Percentiles rank a stretch among this genome's conserved stretches.
Conservation (phyloP, 163 green algal species). For the Coccomyxa subellipsoidea region DNA sequence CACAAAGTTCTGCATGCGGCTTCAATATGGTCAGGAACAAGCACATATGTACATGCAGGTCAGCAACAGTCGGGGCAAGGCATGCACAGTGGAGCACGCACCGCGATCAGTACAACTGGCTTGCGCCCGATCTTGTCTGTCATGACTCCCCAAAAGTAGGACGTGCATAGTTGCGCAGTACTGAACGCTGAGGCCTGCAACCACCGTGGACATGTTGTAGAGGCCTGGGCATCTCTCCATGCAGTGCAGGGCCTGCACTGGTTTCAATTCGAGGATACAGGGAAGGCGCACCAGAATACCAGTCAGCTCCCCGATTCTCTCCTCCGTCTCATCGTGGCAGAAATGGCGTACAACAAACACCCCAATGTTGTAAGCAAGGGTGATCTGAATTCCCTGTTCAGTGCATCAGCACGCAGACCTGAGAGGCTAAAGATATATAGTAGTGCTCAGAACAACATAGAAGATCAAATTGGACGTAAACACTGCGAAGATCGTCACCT, state of each 20-base stretch:
- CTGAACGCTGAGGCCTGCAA: neutral
- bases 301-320: slow-evolving; percentile 7
- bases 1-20: neutral
- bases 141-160: neutral
- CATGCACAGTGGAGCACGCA: neutral
- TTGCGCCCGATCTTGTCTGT: neutral
- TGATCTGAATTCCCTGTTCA: slow-evolving; percentile 3
- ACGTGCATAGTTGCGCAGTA: neutral
- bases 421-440: too few relatives aligned
- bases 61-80: too few relatives aligned
- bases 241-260: neutral
- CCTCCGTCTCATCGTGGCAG: neutral
- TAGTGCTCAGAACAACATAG: too few relatives aligned
- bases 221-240: neutral
- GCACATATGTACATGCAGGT: neutral
- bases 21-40: neutral
- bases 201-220: neutral
- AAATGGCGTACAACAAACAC: slow-evolving; percentile 1
- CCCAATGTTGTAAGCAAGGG: slow-evolving; percentile 2
- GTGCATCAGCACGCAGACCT: too few relatives aligned
- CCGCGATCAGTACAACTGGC: neutral
- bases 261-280: neutral
- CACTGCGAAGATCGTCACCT: too few relatives aligned
- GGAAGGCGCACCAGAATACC: slow-evolving; percentile 9
- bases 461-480: too few relatives aligned